Percentiles rank a stretch among this genome's conserved stretches.
Conservation (phyloP, 495 filamentous ascomycete genomes). For the Beverwykella pulmonaria region DNA sequence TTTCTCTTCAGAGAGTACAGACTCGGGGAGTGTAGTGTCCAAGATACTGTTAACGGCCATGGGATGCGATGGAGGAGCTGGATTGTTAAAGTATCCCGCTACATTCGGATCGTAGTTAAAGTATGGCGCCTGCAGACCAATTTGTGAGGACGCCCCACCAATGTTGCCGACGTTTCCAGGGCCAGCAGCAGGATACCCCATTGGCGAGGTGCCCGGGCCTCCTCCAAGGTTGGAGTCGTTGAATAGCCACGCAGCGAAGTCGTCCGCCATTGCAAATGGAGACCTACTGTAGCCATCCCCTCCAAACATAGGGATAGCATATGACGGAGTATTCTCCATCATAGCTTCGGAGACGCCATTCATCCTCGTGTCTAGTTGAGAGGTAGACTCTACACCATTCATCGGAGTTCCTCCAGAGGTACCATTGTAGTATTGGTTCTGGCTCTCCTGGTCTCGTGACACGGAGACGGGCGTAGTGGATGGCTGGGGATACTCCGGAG, state of each 20-base stretch:
- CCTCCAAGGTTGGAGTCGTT: conserved; percentile 57
- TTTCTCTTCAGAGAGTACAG: conserved; percentile 84
- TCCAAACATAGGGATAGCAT: conserved; percentile 81
- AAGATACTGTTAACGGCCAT: conserved; percentile 92
- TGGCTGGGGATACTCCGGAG: conserved; percentile 25
- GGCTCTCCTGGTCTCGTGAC: conserved; percentile 27
- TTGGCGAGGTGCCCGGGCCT: conserved; percentile 32
- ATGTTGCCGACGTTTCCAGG: background rate
- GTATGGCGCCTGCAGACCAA: conserved; percentile 42
- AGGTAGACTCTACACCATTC: conserved; percentile 29
- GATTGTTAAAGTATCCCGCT: conserved; percentile 35
- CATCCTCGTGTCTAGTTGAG: conserved; percentile 36
- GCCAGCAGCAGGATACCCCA: conserved; percentile 28
- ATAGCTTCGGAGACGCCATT: conserved; percentile 47
- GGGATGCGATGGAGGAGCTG: conserved; percentile 61
- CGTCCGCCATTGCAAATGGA: conserved; percentile 85
- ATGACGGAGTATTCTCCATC: conserved; percentile 67
- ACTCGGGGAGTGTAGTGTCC: conserved; percentile 75
- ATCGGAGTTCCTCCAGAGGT: conserved; percentile 33
- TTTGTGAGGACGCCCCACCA: conserved; percentile 27
- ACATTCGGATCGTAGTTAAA: conserved; percentile 41
- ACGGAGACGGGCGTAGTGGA: background rate
- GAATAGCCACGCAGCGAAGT: conserved; percentile 91
- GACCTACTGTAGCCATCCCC: conserved; percentile 80
- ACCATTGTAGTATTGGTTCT: conserved; percentile 29